phyloP scores from a whole-genome alignment of 2,329 filamentous ascomycete genomes.

The Cytospora piceae region DNA sequence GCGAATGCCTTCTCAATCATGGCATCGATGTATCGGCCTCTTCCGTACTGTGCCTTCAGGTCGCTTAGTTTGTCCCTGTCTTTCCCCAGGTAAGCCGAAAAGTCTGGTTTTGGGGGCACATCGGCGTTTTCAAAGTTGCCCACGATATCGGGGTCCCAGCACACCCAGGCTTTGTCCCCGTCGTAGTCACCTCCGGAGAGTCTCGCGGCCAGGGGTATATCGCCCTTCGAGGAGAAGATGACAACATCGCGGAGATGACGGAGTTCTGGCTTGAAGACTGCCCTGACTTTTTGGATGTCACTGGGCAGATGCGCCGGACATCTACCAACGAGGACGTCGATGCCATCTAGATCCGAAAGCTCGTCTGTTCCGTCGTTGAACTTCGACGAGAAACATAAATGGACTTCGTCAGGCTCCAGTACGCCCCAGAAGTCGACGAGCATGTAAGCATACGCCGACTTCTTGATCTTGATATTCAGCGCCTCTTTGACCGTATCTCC shows the following conservation, averaged over 20 bases:
- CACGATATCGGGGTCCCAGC: slow-evolving; percentile 71
- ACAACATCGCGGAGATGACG: slow-evolving; percentile 76
- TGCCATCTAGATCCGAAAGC: slow-evolving; percentile 57
- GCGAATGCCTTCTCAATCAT: slow-evolving; percentile 59
- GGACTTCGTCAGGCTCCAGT: slow-evolving; percentile 67
- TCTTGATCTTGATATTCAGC: slow-evolving; percentile 63
- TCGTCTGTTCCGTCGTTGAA: slow-evolving; percentile 61
- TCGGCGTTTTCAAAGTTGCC: slow-evolving; percentile 66
- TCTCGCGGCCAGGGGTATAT: slow-evolving; percentile 66
- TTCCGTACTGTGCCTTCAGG: slow-evolving; percentile 38
- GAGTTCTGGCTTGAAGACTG: slow-evolving; percentile 61
- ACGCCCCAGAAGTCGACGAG: slow-evolving; percentile 67
- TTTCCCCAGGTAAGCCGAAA: slow-evolving; percentile 51
- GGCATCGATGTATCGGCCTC: slow-evolving; percentile 40
- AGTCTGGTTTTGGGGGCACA: slow-evolving; percentile 41
- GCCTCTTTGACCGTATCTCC: slow-evolving; percentile 58
- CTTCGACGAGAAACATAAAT: slow-evolving; percentile 67
- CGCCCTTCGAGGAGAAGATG: slow-evolving; percentile 71
- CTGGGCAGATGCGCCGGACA: slow-evolving; percentile 71
- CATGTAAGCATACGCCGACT: slow-evolving; percentile 67
- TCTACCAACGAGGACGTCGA: slow-evolving; percentile 70
- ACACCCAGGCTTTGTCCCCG: slow-evolving; percentile 76
- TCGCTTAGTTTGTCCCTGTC: slow-evolving; percentile 51
- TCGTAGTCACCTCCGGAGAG: slow-evolving; percentile 83
- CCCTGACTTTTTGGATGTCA: slow-evolving; percentile 72